Conservation (phyloP, 2,329 filamentous ascomycete genomes). For the Microascus cirrosus region DNA sequence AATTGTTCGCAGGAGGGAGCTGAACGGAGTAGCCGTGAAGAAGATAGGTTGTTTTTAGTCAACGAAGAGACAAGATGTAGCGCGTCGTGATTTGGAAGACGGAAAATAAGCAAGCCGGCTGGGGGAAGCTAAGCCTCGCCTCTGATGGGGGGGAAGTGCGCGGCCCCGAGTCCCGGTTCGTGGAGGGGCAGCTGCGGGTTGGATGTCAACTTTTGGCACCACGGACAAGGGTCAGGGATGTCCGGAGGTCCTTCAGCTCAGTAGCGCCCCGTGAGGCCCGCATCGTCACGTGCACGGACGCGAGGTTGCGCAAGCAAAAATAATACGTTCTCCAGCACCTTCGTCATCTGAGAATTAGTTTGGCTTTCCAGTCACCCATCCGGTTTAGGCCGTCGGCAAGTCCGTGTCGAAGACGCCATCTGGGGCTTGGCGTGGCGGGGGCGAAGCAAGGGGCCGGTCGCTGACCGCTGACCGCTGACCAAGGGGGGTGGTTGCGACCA, state of each 20-base stretch:
- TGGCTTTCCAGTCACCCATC: background rate
- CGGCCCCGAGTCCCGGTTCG: background rate
- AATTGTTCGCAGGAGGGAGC: background rate
- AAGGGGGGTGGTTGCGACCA: too few relatives aligned
- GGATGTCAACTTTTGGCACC: background rate
- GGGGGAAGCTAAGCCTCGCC: slow-evolving; percentile 1
- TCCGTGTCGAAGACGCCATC: background rate
- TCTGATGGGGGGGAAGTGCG: background rate
- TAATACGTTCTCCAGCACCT: background rate
- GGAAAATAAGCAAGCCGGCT: background rate
- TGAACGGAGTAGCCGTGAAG: background rate
- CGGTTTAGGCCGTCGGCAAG: background rate
- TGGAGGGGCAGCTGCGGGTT: background rate
- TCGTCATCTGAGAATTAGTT: background rate
- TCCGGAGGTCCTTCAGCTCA: too few relatives aligned
- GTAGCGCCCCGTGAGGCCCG: background rate
- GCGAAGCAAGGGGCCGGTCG: background rate
- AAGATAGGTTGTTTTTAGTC: background rate
- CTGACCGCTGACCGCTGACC: background rate
- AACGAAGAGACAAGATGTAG: background rate
- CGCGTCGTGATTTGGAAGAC: background rate
- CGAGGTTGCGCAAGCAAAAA: background rate
- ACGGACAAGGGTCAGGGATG: background rate
- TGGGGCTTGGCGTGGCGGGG: background rate
- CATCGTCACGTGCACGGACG: background rate